Base-by-base conservation (phyloP, 106 monocot species). In the Dioscorea zingiberensis region DNA sequence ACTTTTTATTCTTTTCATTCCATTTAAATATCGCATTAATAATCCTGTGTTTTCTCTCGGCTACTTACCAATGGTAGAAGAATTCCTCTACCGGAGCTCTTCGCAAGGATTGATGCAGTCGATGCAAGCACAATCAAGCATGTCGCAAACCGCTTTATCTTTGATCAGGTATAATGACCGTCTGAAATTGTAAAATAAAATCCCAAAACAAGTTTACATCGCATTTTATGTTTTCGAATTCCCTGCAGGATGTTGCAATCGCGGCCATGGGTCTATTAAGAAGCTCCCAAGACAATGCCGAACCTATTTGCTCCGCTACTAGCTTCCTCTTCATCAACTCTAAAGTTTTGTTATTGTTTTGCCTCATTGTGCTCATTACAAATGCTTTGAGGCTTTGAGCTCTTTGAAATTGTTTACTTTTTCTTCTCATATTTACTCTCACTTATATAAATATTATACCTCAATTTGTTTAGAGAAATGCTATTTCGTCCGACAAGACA, bases 51-150 rank as follows among this genome's bases (percentile, higher is more conserved):
- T 30, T 30, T 30, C 30, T 30, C 7, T 77, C 85, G 91, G 95
- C 72, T 95, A 23, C 82, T 95, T 13, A 91, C 83, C 5, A 91
- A 95, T 73, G 91, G 91, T 19, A 82, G 95, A 23, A 80, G 91
- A 78, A 78, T 97, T 19, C 91, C 95, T 7, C 56, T 58, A 47
- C 65, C 85, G 18, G 95, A 97, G 66, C 85, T 92, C 70, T 97
- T 97, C 86, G 92, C 91, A 14, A 84, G 97, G 73, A 97, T 92
- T 51, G 92, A 92, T 79, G 97, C 92, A n/a, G 97, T 97, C 65
- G 86, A 92, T 71, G 79, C 92, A 30, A 86, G 81, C 71, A 88
- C 91, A 2, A 60, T 97, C 7, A 97, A 92, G 71, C 84, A 92
- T 66, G 92, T 97, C 53, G 97, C 97, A 5, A 97, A 86, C 75